Conservation (phyloP, 768 basidiomycete species). For the Chalciporus pseudorubinellus region DNA sequence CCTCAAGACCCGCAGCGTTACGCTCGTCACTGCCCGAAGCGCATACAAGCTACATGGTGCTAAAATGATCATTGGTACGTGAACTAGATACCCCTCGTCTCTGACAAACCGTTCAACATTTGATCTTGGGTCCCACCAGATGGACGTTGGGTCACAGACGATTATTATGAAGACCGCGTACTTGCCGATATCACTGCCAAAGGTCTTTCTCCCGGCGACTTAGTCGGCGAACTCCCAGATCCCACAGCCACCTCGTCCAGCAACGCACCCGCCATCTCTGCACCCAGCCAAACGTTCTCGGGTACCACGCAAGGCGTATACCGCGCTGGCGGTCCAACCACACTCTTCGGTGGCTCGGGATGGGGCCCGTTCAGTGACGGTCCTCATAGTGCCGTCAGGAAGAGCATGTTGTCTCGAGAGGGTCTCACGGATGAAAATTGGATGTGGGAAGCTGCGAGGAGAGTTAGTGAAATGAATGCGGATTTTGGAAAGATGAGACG, state of each 20-base stretch:
- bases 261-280: constrained; percentile 38
- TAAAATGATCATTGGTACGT: constrained; percentile 81
- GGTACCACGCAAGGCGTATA: constrained; percentile 69
- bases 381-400: constrained; percentile 79
- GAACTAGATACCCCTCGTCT: not conserved
- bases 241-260: constrained; percentile 53
- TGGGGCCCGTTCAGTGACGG: constrained; percentile 89
- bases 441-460: constrained; percentile 79
- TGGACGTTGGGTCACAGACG: constrained; percentile 90
- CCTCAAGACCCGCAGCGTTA: constrained; percentile 87
- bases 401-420: constrained; percentile 73
- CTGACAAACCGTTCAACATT: not conserved
- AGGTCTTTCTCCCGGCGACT: constrained; percentile 79
- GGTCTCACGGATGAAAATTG: constrained; percentile 88
- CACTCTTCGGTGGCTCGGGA: constrained; percentile 82
- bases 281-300: constrained; percentile 33
- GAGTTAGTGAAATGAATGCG: constrained; percentile 59
- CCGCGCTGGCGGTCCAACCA: constrained; percentile 89
- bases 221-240: constrained; percentile 80
- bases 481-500: constrained; percentile 61
- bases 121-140: constrained; percentile 45
- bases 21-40: constrained; percentile 88
- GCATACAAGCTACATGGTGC: constrained; percentile 94
- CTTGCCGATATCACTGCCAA: constrained; percentile 74
- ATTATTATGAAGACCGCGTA: constrained; percentile 90